Percentiles rank a stretch among this genome's conserved stretches.
Evolutionary conservation across 2,329 filamentous ascomycete species (phyloP).

Genomic region (Cladosporium sp.): DNA sequence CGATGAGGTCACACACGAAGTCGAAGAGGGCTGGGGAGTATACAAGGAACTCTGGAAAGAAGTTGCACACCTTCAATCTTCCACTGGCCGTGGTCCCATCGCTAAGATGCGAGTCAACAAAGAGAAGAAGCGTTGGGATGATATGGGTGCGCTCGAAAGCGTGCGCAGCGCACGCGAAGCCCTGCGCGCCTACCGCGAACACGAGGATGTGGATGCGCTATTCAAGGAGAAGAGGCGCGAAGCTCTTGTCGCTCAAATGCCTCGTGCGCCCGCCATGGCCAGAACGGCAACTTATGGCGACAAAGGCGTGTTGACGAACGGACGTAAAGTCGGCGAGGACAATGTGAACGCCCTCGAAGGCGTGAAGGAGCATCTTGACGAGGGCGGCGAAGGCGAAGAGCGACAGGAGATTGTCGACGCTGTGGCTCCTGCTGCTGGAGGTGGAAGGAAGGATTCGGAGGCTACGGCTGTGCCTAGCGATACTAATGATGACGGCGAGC

Average conservation of each 20-base stretch:
- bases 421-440: background rate
- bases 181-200: constrained; percentile 22
- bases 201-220: constrained; percentile 27
- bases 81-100: constrained; percentile 19
- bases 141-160: constrained; percentile 32
- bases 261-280: constrained; percentile 26
- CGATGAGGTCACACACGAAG: constrained; percentile 17
- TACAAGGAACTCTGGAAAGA: constrained; percentile 31
- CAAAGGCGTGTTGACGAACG: constrained; percentile 14
- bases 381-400: background rate
- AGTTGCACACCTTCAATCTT: constrained; percentile 20
- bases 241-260: constrained; percentile 24
- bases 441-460: constrained; percentile 5
- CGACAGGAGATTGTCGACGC: background rate
- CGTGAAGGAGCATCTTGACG: background rate
- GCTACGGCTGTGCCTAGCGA: constrained; percentile 12
- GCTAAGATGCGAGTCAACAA: constrained; percentile 20
- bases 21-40: constrained; percentile 29
- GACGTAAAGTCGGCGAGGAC: constrained; percentile 18
- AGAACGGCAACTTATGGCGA: constrained; percentile 16
- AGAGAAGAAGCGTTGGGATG: constrained; percentile 28
- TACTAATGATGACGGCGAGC: constrained; percentile 1
- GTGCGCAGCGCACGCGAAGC: constrained; percentile 28
- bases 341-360: background rate
- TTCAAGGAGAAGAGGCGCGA: constrained; percentile 26